These are phyloP conservation scores for Fusarium equiseti DNA, from an alignment of 2,329 filamentous ascomycete species.

Conservation along the genomic window DNA sequence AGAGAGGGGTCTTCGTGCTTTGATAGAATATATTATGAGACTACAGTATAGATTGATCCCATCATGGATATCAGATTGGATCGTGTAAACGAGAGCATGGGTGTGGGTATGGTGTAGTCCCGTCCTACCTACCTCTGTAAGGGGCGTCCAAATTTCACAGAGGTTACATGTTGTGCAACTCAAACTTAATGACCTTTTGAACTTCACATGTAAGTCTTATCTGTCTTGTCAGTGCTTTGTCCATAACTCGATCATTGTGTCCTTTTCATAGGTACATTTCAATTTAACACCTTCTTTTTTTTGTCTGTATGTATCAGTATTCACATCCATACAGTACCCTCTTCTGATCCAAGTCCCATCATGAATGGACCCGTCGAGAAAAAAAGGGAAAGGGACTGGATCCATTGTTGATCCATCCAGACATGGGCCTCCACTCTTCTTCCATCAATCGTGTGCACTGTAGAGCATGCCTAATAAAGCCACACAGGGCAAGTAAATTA, in stretches of 20 bases:
- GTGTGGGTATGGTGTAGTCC: slow-evolving; percentile 6
- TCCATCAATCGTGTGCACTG: slow-evolving; percentile 42
- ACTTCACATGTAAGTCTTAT: not conserved
- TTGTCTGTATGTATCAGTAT: slow-evolving; percentile 1
- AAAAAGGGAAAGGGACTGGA: slow-evolving; percentile 23
- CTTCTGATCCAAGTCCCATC: slow-evolving; percentile 18
- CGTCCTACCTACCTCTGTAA: slow-evolving; percentile 3
- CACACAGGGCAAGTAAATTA: slow-evolving; percentile 43
- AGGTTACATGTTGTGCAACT: slow-evolving; percentile 18
- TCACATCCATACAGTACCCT: not conserved
- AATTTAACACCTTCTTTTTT: slow-evolving; percentile 10
- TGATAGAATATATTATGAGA: slow-evolving; percentile 4
- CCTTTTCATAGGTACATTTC: slow-evolving; percentile 15
- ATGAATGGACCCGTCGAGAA: slow-evolving; percentile 32
- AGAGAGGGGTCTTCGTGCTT: slow-evolving; percentile 2
- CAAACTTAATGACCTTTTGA: slow-evolving; percentile 7
- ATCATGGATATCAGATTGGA: slow-evolving; percentile 32
- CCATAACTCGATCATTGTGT: not conserved
- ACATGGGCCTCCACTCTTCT: slow-evolving; percentile 39
- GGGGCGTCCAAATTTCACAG: slow-evolving; percentile 13
- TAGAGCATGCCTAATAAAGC: slow-evolving; percentile 35
- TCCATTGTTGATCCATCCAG: slow-evolving; percentile 36
- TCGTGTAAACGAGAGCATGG: slow-evolving; percentile 22
- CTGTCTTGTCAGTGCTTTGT: not conserved
- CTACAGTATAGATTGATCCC: slow-evolving; percentile 15